Evolutionary conservation across 371 early-diverging fungal species (phyloP).

Genomic region (Mucor sp.): DNA sequence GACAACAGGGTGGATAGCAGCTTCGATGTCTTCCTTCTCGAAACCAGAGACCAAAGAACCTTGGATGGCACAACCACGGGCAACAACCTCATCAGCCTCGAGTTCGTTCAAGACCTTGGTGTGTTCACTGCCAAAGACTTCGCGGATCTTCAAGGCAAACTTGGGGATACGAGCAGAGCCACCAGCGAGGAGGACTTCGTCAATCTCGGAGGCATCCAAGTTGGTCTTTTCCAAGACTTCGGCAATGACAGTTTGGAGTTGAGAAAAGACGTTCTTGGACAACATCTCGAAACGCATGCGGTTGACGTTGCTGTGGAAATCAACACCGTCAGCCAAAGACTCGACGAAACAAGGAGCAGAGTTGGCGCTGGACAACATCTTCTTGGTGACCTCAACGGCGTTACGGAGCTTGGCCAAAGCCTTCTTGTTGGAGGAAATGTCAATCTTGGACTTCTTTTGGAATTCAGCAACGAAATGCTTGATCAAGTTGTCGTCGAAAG

Average conservation of each 20-base stretch:
- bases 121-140: conserved; percentile 83
- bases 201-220: conserved; percentile 69
- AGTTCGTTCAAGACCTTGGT: conserved; percentile 75
- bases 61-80: conserved; percentile 98
- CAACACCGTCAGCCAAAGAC: conserved; percentile 90
- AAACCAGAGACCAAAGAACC: conserved; percentile 70
- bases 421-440: conserved; percentile 73
- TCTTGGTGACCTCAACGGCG: conserved; percentile 93
- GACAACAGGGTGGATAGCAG: conserved; percentile 61
- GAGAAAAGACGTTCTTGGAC: conserved; percentile 76
- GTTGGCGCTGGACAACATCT: conserved; percentile 83
- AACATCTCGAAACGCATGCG: conserved; percentile 94
- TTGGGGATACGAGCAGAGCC: conserved; percentile 99
- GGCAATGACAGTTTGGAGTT: conserved; percentile 75
- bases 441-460: conserved; percentile 83
- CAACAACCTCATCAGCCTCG: conserved; percentile 96
- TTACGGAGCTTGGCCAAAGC: conserved; percentile 83
- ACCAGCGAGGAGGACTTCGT: conserved; percentile 95
- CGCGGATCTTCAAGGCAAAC: conserved; percentile 82
- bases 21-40: conserved; percentile 57
- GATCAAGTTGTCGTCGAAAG: conserved; percentile 90
- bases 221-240: conserved; percentile 74
- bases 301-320: conserved; percentile 87
- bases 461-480: conserved; percentile 86
- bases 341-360: conserved; percentile 94